A percentile compares a stretch with the other conserved stretches of the same genome.
Evolutionary conservation across 139 green algal species (phyloP).

Genomic region (Asterochloris sp.): DNA sequence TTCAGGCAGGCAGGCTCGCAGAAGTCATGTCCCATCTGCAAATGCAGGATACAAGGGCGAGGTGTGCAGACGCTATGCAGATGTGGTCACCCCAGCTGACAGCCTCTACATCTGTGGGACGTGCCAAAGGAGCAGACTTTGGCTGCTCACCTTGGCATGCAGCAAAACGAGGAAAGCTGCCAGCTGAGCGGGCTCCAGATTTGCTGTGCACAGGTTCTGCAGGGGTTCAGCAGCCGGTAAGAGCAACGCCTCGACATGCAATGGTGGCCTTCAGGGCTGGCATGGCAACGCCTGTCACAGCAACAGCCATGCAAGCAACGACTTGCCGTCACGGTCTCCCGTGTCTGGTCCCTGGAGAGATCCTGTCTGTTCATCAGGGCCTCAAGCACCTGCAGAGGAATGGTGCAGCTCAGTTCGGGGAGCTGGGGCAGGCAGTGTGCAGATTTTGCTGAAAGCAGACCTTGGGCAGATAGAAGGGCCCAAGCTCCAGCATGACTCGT

Average conservation of each 20-base stretch:
- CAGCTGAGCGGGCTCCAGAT: constrained; percentile 75
- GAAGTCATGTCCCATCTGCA: neutral
- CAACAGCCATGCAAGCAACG: neutral
- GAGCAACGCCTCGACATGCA: neutral
- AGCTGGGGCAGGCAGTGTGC: neutral
- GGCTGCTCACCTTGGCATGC: constrained; percentile 74
- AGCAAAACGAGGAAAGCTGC: constrained; percentile 94
- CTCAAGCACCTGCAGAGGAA: constrained; percentile 16
- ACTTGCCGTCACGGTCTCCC: constrained; percentile 49
- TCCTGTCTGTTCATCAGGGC: constrained; percentile 26
- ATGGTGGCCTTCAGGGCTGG: neutral
- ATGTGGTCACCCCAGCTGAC: too few species aligned
- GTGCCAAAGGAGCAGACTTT: neutral
- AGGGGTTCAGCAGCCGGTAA: constrained; percentile 4
- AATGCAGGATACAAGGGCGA: neutral
- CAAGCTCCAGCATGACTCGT: neutral
- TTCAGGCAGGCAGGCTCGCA: neutral
- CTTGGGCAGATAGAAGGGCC: neutral
- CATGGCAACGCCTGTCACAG: neutral
- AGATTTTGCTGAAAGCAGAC: neutral
- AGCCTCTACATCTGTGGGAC: neutral
- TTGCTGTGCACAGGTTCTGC: constrained; percentile 59
- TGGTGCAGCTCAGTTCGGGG: neutral
- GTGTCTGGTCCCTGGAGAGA: constrained; percentile 58
- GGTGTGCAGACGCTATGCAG: neutral